Conservation (phyloP, 2,329 filamentous ascomycete genomes). For the Claviceps purpurea region DNA sequence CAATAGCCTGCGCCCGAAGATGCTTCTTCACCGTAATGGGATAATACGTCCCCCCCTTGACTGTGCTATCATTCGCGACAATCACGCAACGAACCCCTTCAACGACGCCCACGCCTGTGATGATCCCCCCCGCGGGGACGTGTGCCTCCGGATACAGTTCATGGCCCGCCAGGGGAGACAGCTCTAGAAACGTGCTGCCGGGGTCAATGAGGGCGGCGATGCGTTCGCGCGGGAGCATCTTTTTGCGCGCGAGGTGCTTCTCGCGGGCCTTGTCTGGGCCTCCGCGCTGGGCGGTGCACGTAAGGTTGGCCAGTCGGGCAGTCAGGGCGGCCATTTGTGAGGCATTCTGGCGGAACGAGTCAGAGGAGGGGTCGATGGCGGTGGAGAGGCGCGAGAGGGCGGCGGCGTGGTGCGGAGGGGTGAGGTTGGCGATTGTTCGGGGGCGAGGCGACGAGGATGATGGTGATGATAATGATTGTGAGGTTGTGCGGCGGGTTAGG, state of each 20-base stretch:
- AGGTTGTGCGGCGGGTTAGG: conserved; percentile 4
- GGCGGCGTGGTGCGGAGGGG: conserved; percentile 65
- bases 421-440: conserved; percentile 57
- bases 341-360: conserved; percentile 72
- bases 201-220: conserved; percentile 79
- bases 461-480: conserved; percentile 1
- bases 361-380: conserved; percentile 60
- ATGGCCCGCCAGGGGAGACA: conserved; percentile 84
- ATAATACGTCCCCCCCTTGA: conserved; percentile 95
- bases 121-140: conserved; percentile 78
- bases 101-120: conserved; percentile 82
- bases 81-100: conserved; percentile 87
- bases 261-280: conserved; percentile 71
- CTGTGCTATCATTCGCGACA: conserved; percentile 90
- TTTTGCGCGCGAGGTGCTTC: conserved; percentile 76
- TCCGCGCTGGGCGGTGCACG: conserved; percentile 58
- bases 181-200: conserved; percentile 79
- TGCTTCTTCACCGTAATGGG: conserved; percentile 98
- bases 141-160: conserved; percentile 78
- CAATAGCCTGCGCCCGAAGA: conserved; percentile 78
- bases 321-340: conserved; percentile 64
- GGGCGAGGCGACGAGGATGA: conserved; percentile 8
- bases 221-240: conserved; percentile 88
- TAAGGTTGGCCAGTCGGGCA: conserved; percentile 53
- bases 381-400: conserved; percentile 72